Evolutionary conservation across 495 filamentous ascomycete species (phyloP), one percentile per base, ranked within the genome.

Genomic region (Neurospora sublineolata): DNA sequence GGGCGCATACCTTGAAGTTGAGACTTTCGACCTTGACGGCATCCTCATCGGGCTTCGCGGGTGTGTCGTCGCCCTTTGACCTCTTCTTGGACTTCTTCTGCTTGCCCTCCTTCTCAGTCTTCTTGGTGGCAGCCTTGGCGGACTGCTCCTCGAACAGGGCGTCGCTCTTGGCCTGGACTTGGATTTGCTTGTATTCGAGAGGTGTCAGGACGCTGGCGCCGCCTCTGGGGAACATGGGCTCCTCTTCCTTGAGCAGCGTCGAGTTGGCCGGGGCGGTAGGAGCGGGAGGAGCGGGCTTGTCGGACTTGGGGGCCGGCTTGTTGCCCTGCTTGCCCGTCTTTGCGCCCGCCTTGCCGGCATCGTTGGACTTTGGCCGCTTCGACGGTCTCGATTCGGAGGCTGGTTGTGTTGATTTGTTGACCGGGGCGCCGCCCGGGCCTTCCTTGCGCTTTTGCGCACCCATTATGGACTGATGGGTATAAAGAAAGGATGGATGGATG

Each of bases 181-280:
- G 91, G 75, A 99, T 97, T 80, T 98, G 92, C 83, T 97, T 97
- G 75, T 95, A 89, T 79, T 99, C 95, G 69, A 99, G 85, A 33
- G 95, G 94, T 9, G 95, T 97, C 80, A 99, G 83, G 64, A 96
- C 86, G 78, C 93, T 95, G 16, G 87, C 95, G 70, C 95, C 96
- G 70, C 95, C 95, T 84, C 95, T 88, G 77, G 96, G 95, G 78
- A 99, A 99, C 37, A 94, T 82, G 4, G 88, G 87, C 75, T 97
- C 95, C 68, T 97, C 94, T 72, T 93, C 89, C 75, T 88, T 89
- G 14, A 83, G 71, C 60, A 76, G 73, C 7, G 82, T 80, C 30
- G 81, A 75, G 1, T 74, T 71, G 23, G 78, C 27, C 27, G 76
- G 68, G 18, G 71, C 68, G 10, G 69, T 70, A 6, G 52, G 52